Base-by-base conservation (phyloP, 1,284 basidiomycete species). In the Irpex sp. region DNA sequence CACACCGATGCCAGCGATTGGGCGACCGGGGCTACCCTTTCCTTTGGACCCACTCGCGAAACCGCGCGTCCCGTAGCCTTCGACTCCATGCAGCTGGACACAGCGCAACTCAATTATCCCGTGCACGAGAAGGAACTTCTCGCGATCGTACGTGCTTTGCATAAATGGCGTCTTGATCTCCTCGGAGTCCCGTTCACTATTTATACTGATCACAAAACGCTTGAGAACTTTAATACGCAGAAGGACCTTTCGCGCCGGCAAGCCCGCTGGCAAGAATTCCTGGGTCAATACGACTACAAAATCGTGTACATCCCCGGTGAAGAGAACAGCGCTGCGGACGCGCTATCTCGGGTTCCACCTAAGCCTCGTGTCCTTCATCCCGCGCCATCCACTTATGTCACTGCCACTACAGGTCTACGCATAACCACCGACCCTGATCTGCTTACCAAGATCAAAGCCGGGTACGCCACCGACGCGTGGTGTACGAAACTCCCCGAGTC, bases 181-280 rank as follows among this genome's bases (percentile, higher is more conserved):
- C 49, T 81, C 0, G 78, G 78, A 0, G 52, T 62, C 0, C 69
- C 61, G 0, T 74, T 82, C 48, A 56, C 60, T 0, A 67, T 82
- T 1, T 74, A 72, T 56, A 80, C 78, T 0, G 77, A 82, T 64
- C 81, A 84, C 62, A 55, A 67, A 0, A 80, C 76, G 0, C 69
- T 83, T 0, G 70, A 79, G 38, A 73, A 76, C 60, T 79, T 82
- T 54, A 2, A 67, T 1, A 66, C 65, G 0, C 79, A 83, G 57
- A 57, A 66, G 2, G 70, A 79, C 11, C 67, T 82, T 0, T 78
- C 76, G 0, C 55, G 67, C 0, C 58, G 72, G 0, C 80, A 82
- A 62, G 68, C 70, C 0, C 67, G 72, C 0, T 82, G 80, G 79
- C 67, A 73, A 62, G 76, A 81, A 59, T 69, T 71, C 9, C 47